Conservation (phyloP, 345 rosid genomes). For the Fremontodendron californicum region DNA sequence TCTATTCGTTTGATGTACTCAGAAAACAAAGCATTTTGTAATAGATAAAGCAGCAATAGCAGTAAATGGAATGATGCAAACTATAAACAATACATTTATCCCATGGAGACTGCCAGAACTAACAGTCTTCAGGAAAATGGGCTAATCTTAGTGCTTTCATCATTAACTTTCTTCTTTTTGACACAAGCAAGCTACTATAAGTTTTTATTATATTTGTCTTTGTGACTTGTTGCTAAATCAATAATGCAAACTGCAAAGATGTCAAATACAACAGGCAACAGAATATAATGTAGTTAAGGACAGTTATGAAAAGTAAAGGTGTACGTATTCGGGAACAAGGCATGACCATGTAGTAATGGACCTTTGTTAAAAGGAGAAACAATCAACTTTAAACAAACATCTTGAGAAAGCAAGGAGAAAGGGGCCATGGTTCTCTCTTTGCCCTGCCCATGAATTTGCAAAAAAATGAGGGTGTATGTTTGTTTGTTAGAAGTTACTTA, state of each 20-base stretch:
- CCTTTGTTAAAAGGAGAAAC: neutral
- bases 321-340: neutral
- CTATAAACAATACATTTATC: neutral
- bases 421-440: neutral
- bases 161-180: neutral
- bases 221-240: neutral
- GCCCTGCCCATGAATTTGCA: neutral
- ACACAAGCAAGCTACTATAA: neutral
- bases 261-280: neutral
- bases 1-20: too few relatives aligned
- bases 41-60: neutral
- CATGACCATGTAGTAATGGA: neutral
- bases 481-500: constrained; percentile 26
- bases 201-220: neutral
- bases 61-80: neutral
- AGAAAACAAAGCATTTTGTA: neutral
- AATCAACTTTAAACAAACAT: neutral
- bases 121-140: neutral
- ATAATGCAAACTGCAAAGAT: neutral
- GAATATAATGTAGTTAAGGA: neutral
- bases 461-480: neutral
- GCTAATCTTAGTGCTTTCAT: neutral
- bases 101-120: neutral
- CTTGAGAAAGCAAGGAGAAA: neutral
- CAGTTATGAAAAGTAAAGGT: neutral